Conservation (phyloP, 108 stramenopile species). For the Halocafeteria seosinensis region DNA sequence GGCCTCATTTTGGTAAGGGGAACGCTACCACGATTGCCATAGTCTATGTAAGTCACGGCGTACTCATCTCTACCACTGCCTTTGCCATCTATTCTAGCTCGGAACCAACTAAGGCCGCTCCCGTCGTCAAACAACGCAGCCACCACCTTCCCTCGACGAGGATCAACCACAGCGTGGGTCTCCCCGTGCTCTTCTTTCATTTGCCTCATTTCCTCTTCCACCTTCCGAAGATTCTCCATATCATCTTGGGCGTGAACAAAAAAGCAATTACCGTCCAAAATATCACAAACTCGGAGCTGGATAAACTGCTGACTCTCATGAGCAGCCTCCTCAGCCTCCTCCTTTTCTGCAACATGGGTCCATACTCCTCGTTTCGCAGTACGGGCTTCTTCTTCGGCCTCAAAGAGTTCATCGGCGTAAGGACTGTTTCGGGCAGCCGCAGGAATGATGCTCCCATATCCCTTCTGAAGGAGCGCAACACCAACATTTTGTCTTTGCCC, state of each 20-base stretch:
- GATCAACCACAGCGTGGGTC: conserved; percentile 12
- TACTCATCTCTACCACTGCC: too few relatives aligned
- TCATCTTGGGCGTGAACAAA: conserved; percentile 59
- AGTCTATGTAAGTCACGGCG: conserved; percentile 72
- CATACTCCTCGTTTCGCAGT: conserved; percentile 22
- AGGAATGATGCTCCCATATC: conserved; percentile 4
- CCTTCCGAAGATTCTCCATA: conserved; percentile 53
- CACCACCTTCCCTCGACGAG: conserved; percentile 42
- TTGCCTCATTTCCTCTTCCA: conserved; percentile 21
- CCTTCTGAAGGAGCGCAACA: background rate
- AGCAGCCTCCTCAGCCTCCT: background rate
- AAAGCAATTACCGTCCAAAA: conserved; percentile 67
- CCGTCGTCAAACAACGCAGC: conserved; percentile 92
- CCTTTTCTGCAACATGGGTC: conserved; percentile 18
- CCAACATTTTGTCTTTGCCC: background rate
- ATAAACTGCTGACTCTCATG: conserved; percentile 24
- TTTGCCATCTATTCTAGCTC: conserved; percentile 56
- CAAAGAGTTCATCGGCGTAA: conserved; percentile 2
- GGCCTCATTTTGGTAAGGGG: conserved; percentile 54
- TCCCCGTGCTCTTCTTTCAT: conserved; percentile 8
- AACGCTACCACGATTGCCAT: conserved; percentile 73
- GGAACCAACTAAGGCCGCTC: conserved; percentile 69
- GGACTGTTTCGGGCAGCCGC: background rate
- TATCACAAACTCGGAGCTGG: conserved; percentile 62
- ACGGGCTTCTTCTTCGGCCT: conserved; percentile 18